These are phyloP conservation scores for Fusarium nelsonii DNA, from an alignment of 2,329 filamentous ascomycete genomes.

Conservation along the genomic window DNA sequence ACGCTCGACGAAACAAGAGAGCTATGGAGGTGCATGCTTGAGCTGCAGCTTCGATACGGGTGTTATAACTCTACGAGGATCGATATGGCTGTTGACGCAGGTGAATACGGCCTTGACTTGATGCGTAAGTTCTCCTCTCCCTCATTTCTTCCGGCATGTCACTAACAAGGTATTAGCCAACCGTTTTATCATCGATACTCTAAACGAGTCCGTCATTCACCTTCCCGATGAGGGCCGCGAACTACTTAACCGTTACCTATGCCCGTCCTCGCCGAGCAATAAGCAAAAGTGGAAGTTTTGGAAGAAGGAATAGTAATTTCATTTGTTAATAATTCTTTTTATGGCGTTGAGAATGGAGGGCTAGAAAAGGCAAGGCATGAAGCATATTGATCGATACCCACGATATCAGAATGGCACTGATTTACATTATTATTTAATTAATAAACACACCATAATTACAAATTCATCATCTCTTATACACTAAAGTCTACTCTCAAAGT, in stretches of 20 bases:
- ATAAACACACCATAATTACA: not conserved
- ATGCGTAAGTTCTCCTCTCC: too few relatives aligned
- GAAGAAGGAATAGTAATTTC: slow-evolving; percentile 42
- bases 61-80: slow-evolving; percentile 65
- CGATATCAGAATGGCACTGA: slow-evolving; percentile 37
- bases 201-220: slow-evolving; percentile 55
- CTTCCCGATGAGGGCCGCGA: slow-evolving; percentile 55
- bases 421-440: slow-evolving; percentile 5
- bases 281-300: slow-evolving; percentile 49
- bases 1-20: slow-evolving; percentile 56
- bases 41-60: slow-evolving; percentile 60
- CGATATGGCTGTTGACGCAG: slow-evolving; percentile 59
- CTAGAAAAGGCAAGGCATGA: slow-evolving; percentile 3
- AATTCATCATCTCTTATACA: not conserved
- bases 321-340: not conserved
- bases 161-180: too few relatives aligned
- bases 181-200: slow-evolving; percentile 57
- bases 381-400: slow-evolving; percentile 31
- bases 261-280: slow-evolving; percentile 22
- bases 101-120: slow-evolving; percentile 55
- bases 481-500: slow-evolving; percentile 48
- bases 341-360: slow-evolving; percentile 9
- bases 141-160: too few relatives aligned
- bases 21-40: slow-evolving; percentile 63
- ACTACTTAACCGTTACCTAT: slow-evolving; percentile 51